Conservation (phyloP, 2,329 filamentous ascomycete genomes). For the Diplodia sapinea region DNA sequence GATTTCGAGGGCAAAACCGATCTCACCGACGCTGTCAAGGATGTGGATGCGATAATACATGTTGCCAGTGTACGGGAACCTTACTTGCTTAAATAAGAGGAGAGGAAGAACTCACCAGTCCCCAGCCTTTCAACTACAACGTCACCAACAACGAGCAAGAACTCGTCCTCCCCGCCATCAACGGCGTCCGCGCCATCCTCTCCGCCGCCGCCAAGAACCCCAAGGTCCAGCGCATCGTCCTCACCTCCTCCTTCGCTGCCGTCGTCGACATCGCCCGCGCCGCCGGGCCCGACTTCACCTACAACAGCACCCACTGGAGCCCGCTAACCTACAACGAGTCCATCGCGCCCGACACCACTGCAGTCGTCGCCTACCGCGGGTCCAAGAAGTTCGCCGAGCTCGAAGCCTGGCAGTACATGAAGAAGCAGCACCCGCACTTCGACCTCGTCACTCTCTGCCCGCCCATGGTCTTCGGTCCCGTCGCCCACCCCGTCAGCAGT, state of each 20-base stretch:
- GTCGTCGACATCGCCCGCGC: slow-evolving; percentile 7
- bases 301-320: slow-evolving; percentile 40
- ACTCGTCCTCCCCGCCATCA: slow-evolving; percentile 55
- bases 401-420: slow-evolving; percentile 38
- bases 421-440: slow-evolving; percentile 35
- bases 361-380: slow-evolving; percentile 37
- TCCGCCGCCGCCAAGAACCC: slow-evolving; percentile 33
- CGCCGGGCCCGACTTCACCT: slow-evolving; percentile 33
- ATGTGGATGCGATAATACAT: slow-evolving; percentile 54
- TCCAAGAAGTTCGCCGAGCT: slow-evolving; percentile 41
- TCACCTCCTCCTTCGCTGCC: slow-evolving; percentile 34
- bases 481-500: slow-evolving; percentile 31
- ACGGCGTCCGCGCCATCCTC: slow-evolving; percentile 53
- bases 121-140: slow-evolving; percentile 9
- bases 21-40: slow-evolving; percentile 49
- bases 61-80: slow-evolving; percentile 45
- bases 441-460: slow-evolving; percentile 39
- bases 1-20: slow-evolving; percentile 51
- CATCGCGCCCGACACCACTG: slow-evolving; percentile 29
- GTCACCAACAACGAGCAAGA: slow-evolving; percentile 40
- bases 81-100: background rate
- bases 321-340: slow-evolving; percentile 38
- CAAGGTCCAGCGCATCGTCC: slow-evolving; percentile 34
- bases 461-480: slow-evolving; percentile 41
- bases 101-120: slow-evolving; percentile 36